Evolutionary conservation across 768 basidiomycete species (phyloP).

Genomic region (Tremella fuciformis): DNA sequence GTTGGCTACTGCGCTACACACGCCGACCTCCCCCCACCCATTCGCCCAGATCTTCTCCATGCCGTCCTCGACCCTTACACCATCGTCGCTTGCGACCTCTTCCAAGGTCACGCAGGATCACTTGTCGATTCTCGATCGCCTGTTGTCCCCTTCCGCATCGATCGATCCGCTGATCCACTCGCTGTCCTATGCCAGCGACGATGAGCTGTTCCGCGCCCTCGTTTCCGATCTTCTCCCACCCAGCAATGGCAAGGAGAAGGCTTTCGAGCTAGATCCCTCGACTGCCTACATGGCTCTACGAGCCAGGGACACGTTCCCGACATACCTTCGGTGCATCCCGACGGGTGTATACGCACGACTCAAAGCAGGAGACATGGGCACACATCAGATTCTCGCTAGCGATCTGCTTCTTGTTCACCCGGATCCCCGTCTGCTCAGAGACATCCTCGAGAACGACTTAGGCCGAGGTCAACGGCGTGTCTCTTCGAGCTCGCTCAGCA

Average conservation of each 20-base stretch:
- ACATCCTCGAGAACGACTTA: slow-evolving; percentile 19
- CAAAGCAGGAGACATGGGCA: neutral
- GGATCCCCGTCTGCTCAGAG: slow-evolving; percentile 19
- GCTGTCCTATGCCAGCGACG: slow-evolving; percentile 24
- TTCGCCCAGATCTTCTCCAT: neutral
- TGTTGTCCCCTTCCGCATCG: neutral
- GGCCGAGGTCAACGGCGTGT: neutral
- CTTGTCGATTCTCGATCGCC: slow-evolving; percentile 11
- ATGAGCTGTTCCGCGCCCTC: slow-evolving; percentile 22
- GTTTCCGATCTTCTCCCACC: slow-evolving; percentile 2
- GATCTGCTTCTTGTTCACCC: slow-evolving; percentile 27
- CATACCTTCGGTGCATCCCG: slow-evolving; percentile 17
- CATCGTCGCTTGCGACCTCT: slow-evolving; percentile 16
- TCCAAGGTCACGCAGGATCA: slow-evolving; percentile 21
- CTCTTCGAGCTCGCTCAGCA: neutral
- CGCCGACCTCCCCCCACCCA: neutral
- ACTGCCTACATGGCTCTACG: slow-evolving; percentile 25
- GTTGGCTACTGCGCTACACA: too few relatives aligned
- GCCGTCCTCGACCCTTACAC: neutral
- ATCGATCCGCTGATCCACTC: slow-evolving; percentile 17
- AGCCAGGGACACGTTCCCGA: slow-evolving; percentile 17
- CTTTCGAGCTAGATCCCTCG: slow-evolving; percentile 17
- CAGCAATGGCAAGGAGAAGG: slow-evolving; percentile 1
- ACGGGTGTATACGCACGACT: slow-evolving; percentile 5
- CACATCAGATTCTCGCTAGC: slow-evolving; percentile 23